Evolutionary conservation across 1,139 yeast genomes (phyloP), one percentile per base, ranked within the genome.

Genomic region (Geotrichum carabidarum): DNA sequence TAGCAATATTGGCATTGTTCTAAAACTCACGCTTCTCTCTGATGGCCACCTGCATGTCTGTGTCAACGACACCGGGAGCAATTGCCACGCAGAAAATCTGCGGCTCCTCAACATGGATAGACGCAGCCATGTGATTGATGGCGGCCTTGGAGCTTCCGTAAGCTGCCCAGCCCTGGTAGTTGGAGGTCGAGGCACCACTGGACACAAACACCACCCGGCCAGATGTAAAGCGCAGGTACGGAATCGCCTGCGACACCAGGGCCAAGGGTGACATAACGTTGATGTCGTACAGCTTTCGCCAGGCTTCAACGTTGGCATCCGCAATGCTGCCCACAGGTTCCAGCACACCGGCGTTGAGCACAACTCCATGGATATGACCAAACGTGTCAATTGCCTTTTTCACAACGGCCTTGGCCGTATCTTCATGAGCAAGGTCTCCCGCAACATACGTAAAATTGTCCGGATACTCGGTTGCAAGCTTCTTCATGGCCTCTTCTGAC

Each of bases 31-130:
- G 69, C 42, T 66, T 71, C 27, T 80, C 83, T 64, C 97, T 79
- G 56, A 91, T 89, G 56, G 80, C 83, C 11, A 64, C 66, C 71
- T 91, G 98, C 97, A 91, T 91, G 18, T 74, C 75, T 0, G 98
- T 90, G 66, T 86, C 89, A 1, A 91, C 97, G 1, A 88, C 95
- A 3, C 98, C 98, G 0, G 98, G 98, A 1, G 96, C 96, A 27
- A 91, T 77, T 0, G 96, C 76, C 9, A 88, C 72, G 3, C 86
- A 75, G 48, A 74, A 73, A 18, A 90, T 73, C 0, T 75, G 78
- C 2, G 74, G 70, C 66, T 86, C 91, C 63, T 88, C 96, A 4
- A 71, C 74, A 1, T 88, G 84, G 27, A 91, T 69, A 8, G 88
- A 80, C 48, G 73, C 67, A 8, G 86, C 82, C 53, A 89, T 76